Evolutionary conservation across 2,329 filamentous ascomycete genomes (phyloP).

Genomic region (Trichoderma breve): DNA sequence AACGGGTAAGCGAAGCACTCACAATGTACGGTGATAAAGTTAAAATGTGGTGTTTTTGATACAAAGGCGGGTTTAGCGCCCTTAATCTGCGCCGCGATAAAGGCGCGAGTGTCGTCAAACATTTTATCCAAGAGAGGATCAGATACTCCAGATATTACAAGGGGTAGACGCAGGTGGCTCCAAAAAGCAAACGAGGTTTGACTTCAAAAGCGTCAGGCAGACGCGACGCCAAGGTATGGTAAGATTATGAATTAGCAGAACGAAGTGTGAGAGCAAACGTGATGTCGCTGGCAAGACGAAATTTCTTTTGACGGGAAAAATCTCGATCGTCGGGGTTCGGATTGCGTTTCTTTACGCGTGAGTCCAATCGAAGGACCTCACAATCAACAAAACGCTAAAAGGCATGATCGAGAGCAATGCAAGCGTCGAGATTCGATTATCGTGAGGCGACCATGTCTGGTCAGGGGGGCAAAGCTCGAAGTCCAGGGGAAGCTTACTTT

Average conservation of each 20-base stretch:
- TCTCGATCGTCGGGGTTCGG: neutral
- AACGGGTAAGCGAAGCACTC: conserved; percentile 34
- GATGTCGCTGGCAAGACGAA: neutral
- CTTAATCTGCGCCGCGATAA: conserved; percentile 44
- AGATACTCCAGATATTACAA: neutral
- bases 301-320: neutral
- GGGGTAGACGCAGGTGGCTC: too few species aligned
- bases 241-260: neutral
- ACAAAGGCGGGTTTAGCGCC: conserved; percentile 56
- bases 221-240: neutral
- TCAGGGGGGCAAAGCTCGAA: conserved; percentile 2
- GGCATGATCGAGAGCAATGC: conserved; percentile 25
- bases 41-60: conserved; percentile 65
- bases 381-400: conserved; percentile 21
- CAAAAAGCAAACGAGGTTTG: neutral
- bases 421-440: neutral
- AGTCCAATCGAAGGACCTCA: conserved; percentile 29
- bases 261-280: neutral
- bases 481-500: neutral
- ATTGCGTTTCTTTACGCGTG: conserved; percentile 23
- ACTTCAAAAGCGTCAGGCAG: neutral
- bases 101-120: conserved; percentile 36
- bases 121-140: conserved; percentile 25
- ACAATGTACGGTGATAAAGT: conserved; percentile 82
- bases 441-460: conserved; percentile 18